phyloP scores from a whole-genome alignment of 345 rosid species.

The Eutrema yunnanense region DNA sequence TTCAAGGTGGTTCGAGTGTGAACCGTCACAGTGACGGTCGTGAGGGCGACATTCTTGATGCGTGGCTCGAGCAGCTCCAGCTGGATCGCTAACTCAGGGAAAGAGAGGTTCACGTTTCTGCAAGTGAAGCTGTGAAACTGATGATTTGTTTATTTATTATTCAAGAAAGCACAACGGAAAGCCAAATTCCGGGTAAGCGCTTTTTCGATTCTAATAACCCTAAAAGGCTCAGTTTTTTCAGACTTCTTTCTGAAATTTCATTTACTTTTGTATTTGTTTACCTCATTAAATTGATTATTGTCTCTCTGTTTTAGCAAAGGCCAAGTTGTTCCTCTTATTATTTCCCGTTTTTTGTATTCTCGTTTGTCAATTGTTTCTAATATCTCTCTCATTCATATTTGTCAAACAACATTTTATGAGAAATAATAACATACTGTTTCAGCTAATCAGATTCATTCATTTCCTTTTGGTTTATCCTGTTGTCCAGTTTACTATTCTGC shows the following conservation, averaged over 20 bases:
- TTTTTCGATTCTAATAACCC: conserved; percentile 20
- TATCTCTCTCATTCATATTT: conserved; percentile 15
- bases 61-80: conserved; percentile 78
- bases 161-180: conserved; percentile 18
- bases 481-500: neutral
- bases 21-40: conserved; percentile 25
- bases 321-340: conserved; percentile 13
- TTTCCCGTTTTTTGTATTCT: conserved; percentile 8
- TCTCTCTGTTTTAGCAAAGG: conserved; percentile 24
- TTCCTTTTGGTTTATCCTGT: neutral
- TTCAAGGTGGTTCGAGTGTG: conserved; percentile 32
- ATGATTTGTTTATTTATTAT: conserved; percentile 30
- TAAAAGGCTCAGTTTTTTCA: conserved; percentile 26
- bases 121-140: conserved; percentile 27
- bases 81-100: conserved; percentile 71
- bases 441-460: neutral
- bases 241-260: conserved; percentile 19
- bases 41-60: conserved; percentile 52
- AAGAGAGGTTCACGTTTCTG: conserved; percentile 34
- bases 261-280: neutral
- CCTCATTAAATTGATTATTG: conserved; percentile 29
- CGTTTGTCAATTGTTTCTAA: conserved; percentile 26
- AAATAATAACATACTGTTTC: conserved; percentile 22
- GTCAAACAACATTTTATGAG: conserved; percentile 22
- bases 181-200: conserved; percentile 22